Percentiles rank a stretch among this genome's conserved stretches.
These are phyloP conservation scores for Elaphomyces granulatus DNA, from an alignment of 495 filamentous ascomycete genomes.

Conservation along the genomic window DNA sequence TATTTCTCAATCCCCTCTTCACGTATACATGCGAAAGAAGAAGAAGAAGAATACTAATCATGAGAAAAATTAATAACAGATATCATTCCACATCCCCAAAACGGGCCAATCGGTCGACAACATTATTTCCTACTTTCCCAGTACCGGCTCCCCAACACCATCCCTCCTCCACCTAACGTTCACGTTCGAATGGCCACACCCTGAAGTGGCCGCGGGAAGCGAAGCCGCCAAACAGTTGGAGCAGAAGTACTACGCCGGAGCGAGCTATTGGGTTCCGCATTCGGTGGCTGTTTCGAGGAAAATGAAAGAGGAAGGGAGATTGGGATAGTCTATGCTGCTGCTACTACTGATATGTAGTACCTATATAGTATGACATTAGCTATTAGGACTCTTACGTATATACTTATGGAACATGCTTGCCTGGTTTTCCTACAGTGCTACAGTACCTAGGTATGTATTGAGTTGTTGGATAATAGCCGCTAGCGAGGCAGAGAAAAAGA, in stretches of 20 bases:
- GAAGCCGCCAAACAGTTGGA: conserved; percentile 2
- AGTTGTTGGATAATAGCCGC: too few species aligned
- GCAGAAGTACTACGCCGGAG: background rate
- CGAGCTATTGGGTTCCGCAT: background rate
- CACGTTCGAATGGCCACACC: conserved; percentile 27
- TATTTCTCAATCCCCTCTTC: too few species aligned
- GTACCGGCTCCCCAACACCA: background rate
- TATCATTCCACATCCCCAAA: conserved; percentile 8
- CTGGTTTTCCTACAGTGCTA: too few species aligned
- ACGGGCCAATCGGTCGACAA: conserved; percentile 19
- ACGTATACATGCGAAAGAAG: too few species aligned
- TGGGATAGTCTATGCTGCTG: too few species aligned
- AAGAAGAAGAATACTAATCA: too few species aligned
- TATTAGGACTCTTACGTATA: too few species aligned
- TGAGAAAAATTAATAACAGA: conserved; percentile 2
- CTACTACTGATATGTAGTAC: too few species aligned
- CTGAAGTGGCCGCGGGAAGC: conserved; percentile 6
- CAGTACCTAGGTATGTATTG: too few species aligned
- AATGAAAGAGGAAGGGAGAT: background rate
- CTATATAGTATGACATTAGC: too few species aligned
- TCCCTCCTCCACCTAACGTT: conserved; percentile 30
- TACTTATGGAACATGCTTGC: too few species aligned
- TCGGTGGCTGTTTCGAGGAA: background rate
- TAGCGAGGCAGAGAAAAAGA: too few species aligned
- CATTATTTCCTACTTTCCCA: conserved; percentile 27